Evolutionary conservation across 1,139 yeast genomes (phyloP), one percentile per base, ranked within the genome.

Genomic region (Scheffersomyces segobiensis): DNA sequence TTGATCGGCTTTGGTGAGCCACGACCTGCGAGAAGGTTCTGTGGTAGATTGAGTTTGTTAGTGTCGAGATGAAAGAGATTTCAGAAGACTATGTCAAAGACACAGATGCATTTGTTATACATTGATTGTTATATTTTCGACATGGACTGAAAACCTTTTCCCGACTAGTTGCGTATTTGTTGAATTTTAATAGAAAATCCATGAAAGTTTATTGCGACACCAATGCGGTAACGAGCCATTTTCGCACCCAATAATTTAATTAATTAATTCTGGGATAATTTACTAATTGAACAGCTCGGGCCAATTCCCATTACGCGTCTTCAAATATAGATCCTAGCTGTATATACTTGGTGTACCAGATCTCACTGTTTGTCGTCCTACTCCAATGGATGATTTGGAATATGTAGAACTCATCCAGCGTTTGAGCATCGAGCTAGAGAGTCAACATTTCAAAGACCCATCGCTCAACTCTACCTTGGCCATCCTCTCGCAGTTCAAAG

Each of bases 351-450:
- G 14, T n/a, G 14, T 20, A 14, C n/a, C 18, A 12, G 17, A 26
- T 50, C 32, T n/a, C 52, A n/a, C n/a, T n/a, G n/a, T 49, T 17
- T 7, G 22, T 8, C 6, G 6, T 17, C 14, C 21, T n/a, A 50
- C 14, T 26, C 47, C 19, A n/a, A 22, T 24, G n/a, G 55, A 59
- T 18, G 59, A 61, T 8, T 57, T 59, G 8, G 22, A 52, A 17
- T 58, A 61, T 49, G 61, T 63, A 47, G 54, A 56, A 4, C 59
- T 63, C 24, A 59, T 63, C 18, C 61, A 56, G 42, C 54, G 53
- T 32, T 61, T 63, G 21, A 58, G 60, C 26, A 53, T 21, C 5
- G 53, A 52, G 18, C 57, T 59, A 22, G 46, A 50, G 19, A 55
- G 56, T 19, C 56, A 54, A 19, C 14, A 54, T 47, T 21, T 55